phyloP scores from a whole-genome alignment of 371 early-diverging fungal genomes.

The Lichtheimia ornata region DNA sequence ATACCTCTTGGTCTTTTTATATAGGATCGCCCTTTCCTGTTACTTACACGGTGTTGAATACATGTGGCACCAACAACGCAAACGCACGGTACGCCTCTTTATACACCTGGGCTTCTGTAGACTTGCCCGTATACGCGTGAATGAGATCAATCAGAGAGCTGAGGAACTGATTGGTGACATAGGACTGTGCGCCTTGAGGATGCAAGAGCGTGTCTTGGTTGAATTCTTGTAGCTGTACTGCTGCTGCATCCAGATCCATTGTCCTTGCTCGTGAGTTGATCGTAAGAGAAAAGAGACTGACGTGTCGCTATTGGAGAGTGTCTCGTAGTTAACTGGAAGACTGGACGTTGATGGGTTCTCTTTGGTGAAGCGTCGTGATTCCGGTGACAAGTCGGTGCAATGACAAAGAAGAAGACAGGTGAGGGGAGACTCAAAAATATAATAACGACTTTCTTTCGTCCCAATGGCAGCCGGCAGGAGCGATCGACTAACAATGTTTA shows the following conservation, averaged over 20 bases:
- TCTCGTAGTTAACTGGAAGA: too few relatives aligned
- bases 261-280: too few relatives aligned
- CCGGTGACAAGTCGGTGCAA: too few relatives aligned
- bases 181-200: constrained; percentile 33
- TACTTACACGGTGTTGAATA: constrained; percentile 43
- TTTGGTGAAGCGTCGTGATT: too few relatives aligned
- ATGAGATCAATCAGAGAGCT: constrained; percentile 28
- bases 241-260: constrained; percentile 2
- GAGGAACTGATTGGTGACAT: constrained; percentile 45
- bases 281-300: too few relatives aligned
- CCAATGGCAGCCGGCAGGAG: background rate
- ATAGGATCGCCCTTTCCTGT: background rate
- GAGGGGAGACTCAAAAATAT: too few relatives aligned
- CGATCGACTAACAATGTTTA: background rate
- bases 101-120: constrained; percentile 29
- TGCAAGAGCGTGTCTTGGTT: constrained; percentile 33
- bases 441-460: too few relatives aligned
- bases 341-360: too few relatives aligned
- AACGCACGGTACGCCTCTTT: constrained; percentile 47
- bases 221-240: constrained; percentile 36
- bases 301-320: too few relatives aligned
- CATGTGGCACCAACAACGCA: constrained; percentile 39
- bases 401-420: too few relatives aligned
- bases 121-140: constrained; percentile 17
- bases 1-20: too few relatives aligned